Evolutionary conservation across 108 stramenopile species (phyloP).

Genomic region (Cyclotella distinguenda): DNA sequence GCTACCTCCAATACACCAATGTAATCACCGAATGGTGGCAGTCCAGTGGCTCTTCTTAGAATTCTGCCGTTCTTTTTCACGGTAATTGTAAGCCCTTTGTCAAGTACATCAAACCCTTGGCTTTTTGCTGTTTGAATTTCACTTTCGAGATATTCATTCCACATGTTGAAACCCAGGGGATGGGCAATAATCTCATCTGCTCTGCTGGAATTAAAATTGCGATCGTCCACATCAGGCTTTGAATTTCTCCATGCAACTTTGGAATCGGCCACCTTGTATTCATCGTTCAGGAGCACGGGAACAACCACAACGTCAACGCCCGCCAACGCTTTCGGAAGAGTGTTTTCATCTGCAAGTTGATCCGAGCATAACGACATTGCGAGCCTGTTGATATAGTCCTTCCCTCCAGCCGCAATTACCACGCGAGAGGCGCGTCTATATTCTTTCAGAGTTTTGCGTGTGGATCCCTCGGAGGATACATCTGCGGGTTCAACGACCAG

Average conservation of each 20-base stretch:
- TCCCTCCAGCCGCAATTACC: constrained; percentile 70
- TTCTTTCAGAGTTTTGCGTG: constrained; percentile 44
- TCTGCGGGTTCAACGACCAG: constrained; percentile 66
- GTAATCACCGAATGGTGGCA: constrained; percentile 62
- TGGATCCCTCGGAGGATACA: not conserved
- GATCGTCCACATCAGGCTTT: constrained; percentile 40
- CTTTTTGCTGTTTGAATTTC: constrained; percentile 68
- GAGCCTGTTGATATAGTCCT: constrained; percentile 67
- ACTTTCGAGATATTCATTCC: constrained; percentile 64
- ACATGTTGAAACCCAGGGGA: constrained; percentile 53
- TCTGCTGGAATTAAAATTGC: constrained; percentile 63
- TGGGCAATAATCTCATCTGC: constrained; percentile 68
- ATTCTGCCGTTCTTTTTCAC: constrained; percentile 87
- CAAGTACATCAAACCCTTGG: constrained; percentile 81
- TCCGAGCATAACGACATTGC: constrained; percentile 68
- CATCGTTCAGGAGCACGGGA: constrained; percentile 61
- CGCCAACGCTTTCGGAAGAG: constrained; percentile 52
- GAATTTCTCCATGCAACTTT: constrained; percentile 50
- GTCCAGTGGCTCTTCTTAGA: constrained; percentile 75
- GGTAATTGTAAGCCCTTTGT: constrained; percentile 70
- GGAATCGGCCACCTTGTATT: constrained; percentile 50
- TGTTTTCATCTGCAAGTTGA: constrained; percentile 74
- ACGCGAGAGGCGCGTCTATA: constrained; percentile 72
- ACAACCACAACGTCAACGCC: constrained; percentile 70
- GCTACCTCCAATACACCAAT: constrained; percentile 77